Evolutionary conservation across 768 basidiomycete genomes (phyloP).

Genomic region (Phaffia australis): DNA sequence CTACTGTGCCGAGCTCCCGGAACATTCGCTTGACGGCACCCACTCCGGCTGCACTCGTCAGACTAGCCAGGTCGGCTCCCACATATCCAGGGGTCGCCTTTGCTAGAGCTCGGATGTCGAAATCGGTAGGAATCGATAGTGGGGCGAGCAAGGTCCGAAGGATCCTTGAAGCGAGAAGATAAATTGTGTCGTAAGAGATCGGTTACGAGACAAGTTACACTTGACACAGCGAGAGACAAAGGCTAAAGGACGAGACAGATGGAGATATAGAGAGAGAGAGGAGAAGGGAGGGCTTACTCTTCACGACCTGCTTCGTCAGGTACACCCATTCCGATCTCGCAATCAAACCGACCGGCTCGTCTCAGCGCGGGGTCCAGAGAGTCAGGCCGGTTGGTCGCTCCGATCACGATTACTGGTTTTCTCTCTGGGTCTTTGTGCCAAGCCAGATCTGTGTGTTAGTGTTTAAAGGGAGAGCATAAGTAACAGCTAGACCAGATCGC

Average conservation of each 20-base stretch:
- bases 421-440: conserved; percentile 83
- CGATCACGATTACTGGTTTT: conserved; percentile 85
- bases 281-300: conserved; percentile 50
- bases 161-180: conserved; percentile 49
- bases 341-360: conserved; percentile 88
- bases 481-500: not conserved
- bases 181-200: not conserved
- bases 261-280: not conserved
- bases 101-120: conserved; percentile 73
- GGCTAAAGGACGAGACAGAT: not conserved
- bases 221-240: too few relatives aligned
- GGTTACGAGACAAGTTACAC: too few relatives aligned
- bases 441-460: conserved; percentile 57
- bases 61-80: conserved; percentile 80
- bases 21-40: conserved; percentile 96
- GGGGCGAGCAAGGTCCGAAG: conserved; percentile 72
- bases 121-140: conserved; percentile 72
- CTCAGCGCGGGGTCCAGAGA: conserved; percentile 86
- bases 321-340: conserved; percentile 95
- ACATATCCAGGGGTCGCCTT: conserved; percentile 96
- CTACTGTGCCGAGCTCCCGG: conserved; percentile 55
- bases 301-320: conserved; percentile 82
- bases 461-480: not conserved
- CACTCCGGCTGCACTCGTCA: conserved; percentile 87
- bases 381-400: conserved; percentile 92